These are phyloP conservation scores for Populus davidiana DNA, from an alignment of 345 rosid species.

Conservation along the genomic window DNA sequence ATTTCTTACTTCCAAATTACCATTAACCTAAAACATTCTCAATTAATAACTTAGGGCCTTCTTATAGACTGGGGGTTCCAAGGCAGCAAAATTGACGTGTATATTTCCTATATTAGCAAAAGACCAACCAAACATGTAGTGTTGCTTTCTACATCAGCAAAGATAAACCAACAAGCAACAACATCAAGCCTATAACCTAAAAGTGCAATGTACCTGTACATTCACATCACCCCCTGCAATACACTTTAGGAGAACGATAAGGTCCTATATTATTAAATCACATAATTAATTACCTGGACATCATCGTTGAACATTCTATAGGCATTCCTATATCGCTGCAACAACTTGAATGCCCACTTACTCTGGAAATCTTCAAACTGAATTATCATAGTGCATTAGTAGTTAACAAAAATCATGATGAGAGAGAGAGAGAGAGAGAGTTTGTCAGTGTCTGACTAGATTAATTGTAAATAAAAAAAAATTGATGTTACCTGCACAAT, in stretches of 20 bases:
- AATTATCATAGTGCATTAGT: conserved; percentile 18
- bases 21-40: background rate
- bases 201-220: background rate
- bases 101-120: background rate
- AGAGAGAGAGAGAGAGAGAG: too few species aligned
- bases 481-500: conserved; percentile 74
- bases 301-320: conserved; percentile 98
- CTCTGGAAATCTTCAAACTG: conserved; percentile 99
- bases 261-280: background rate
- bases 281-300: conserved; percentile 71
- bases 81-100: background rate
- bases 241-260: background rate
- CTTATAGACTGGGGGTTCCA: background rate
- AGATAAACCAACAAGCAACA: too few species aligned
- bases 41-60: background rate
- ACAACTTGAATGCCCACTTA: conserved; percentile 98
- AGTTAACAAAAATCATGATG: background rate
- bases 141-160: background rate
- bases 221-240: background rate
- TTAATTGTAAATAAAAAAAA: conserved; percentile 2
- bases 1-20: background rate
- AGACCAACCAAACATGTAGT: background rate
- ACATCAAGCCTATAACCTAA: too few species aligned
- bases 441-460: background rate
- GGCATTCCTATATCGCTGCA: conserved; percentile 78